A percentile compares a stretch with the other conserved stretches of the same genome.
Evolutionary conservation across 2,329 filamentous ascomycete species (phyloP).

Genomic region (Akanthomyces dipterigenus): DNA sequence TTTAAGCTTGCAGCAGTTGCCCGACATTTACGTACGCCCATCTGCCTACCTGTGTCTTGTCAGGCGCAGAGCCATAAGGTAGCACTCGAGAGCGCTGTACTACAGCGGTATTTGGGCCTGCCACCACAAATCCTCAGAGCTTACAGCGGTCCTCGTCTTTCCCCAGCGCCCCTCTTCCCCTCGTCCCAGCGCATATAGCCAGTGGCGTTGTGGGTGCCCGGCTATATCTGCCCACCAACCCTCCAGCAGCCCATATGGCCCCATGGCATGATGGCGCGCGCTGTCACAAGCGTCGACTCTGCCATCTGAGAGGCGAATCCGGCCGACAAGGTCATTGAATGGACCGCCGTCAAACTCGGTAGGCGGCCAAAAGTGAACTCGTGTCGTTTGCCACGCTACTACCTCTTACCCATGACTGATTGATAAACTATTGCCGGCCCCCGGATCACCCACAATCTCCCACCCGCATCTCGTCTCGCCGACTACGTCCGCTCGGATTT

Average conservation of each 20-base stretch:
- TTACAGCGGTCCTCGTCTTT: background rate
- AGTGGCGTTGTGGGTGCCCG: background rate
- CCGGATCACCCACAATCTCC: background rate
- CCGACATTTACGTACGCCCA: background rate
- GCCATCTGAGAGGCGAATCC: background rate
- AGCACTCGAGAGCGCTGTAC: too few relatives aligned
- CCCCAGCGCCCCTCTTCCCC: background rate
- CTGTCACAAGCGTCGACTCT: background rate
- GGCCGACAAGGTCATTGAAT: background rate
- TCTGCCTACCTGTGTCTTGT: too few relatives aligned
- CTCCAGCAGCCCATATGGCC: background rate
- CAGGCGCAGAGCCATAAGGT: too few relatives aligned
- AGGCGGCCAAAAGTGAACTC: background rate
- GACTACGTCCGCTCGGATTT: slow-evolving; percentile 7
- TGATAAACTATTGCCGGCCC: background rate
- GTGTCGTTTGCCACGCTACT: background rate
- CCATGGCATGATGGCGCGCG: background rate
- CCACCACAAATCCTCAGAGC: background rate
- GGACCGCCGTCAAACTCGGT: background rate
- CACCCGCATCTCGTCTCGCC: slow-evolving; percentile 1
- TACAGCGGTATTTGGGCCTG: too few relatives aligned
- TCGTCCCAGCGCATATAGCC: background rate
- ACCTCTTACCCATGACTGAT: background rate
- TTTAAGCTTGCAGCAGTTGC: background rate
- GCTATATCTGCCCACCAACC: background rate